Base-by-base conservation (phyloP, 2,329 filamentous ascomycete species). In the Pseudopithomyces maydicus region DNA sequence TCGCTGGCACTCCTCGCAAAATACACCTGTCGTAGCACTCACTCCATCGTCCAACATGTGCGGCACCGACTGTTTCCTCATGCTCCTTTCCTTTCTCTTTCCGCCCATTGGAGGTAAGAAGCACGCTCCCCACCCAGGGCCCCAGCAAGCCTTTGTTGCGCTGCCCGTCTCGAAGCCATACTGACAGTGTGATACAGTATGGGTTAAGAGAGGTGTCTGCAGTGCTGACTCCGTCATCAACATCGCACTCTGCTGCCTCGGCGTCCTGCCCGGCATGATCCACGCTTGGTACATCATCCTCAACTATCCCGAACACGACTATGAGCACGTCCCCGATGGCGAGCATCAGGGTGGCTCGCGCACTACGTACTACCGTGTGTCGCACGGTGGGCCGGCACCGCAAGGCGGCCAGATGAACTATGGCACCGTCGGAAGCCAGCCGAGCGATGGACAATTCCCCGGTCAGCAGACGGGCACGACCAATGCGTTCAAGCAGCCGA, bases 251-350 rank as follows among this genome's bases (percentile, higher is more conserved):
- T 95, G 90, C 74, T 76, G 72, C 59, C 74, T 78, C 56, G 77
- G 73, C 61, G 74, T 78, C 69, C 78, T 98, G 58, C 94, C 94
- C 19, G 94, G 94, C 59, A 89, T 98, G 48, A 81, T 99, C 2
- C 95, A 99, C 80, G 87, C 93, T 61, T 98, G 95, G 94, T 99
- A 98, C 84, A 96, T 98, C 78, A 97, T 99, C 78, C 86, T 91
- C 70, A 90, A 91, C 73, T 91, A 89, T 76, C 95, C 95, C 56
- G 94, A 97, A 59, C 77, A 84, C 39, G 76, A 82, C 55, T 92
- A 95, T 78, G 85, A 91, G 65, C 79, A 81, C 49, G 75, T 84
- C 5, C 74, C 77, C 36, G 85, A 87, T 52, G 84, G 79, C 54
- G 82, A 84, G 60, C 78, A 80, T 65, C 78, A 77, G 49, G 77